Conservation (phyloP, 768 basidiomycete genomes). For the Pleurotus citrinopileatus region DNA sequence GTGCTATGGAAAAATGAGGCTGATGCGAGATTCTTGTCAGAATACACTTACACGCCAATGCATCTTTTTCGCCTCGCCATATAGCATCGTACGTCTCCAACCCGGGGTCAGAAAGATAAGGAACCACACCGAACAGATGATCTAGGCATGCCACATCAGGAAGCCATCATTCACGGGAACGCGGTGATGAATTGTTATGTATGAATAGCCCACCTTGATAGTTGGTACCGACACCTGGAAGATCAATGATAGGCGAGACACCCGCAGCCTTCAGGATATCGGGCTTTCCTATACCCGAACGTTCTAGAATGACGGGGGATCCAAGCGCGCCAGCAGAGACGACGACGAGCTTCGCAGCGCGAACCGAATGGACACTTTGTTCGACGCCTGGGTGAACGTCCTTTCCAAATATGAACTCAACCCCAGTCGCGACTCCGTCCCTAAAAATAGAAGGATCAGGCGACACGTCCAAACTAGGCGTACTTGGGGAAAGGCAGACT, state of each 20-base stretch:
- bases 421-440: conserved; percentile 12
- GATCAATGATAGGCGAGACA: conserved; percentile 29
- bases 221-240: conserved; percentile 42
- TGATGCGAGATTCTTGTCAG: background rate
- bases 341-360: conserved; percentile 32
- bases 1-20: background rate
- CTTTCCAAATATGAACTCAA: conserved; percentile 15
- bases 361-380: conserved; percentile 12
- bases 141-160: no score
- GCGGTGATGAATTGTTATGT: no score
- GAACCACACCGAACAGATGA: conserved; percentile 4
- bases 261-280: conserved; percentile 24
- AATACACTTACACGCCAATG: background rate
- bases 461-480: no score
- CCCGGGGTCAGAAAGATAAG: conserved; percentile 9
- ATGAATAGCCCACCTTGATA: conserved; percentile 14
- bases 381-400: conserved; percentile 13
- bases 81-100: conserved; percentile 7
- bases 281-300: conserved; percentile 41
- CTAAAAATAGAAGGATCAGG: conserved; percentile 17
- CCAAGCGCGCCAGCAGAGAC: conserved; percentile 39
- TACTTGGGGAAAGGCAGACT: conserved; percentile 13
- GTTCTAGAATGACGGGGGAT: conserved; percentile 41
- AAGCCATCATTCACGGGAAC: no score
- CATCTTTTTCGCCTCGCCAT: conserved; percentile 11